A percentile compares a stretch with the other conserved stretches of the same genome.
Evolutionary conservation across 2,329 filamentous ascomycete genomes (phyloP).

Genomic region (Dothistroma septosporum): DNA sequence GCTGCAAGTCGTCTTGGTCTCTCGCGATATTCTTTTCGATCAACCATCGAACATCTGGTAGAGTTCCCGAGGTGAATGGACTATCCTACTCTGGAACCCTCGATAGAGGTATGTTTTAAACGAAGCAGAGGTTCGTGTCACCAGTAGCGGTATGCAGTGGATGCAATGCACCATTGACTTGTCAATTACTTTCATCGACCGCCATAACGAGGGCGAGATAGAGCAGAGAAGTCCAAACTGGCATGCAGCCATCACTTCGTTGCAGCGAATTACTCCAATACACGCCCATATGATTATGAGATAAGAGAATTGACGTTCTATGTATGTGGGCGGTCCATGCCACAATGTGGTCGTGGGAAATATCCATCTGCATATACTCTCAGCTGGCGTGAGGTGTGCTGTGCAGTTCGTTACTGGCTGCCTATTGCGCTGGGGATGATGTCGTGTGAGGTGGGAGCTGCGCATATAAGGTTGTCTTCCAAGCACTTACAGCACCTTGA

Average conservation of each 20-base stretch:
- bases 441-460: background rate
- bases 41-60: background rate
- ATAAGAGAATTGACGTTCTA: background rate
- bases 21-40: background rate
- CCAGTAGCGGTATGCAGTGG: background rate
- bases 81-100: background rate
- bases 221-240: no score
- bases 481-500: no score
- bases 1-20: background rate
- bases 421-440: background rate
- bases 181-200: no score
- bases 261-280: no score
- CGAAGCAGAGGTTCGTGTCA: background rate
- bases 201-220: no score
- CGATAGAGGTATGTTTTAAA: background rate
- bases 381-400: background rate
- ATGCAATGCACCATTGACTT: background rate
- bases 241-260: no score
- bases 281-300: no score
- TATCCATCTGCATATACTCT: background rate
- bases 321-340: background rate
- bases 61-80: background rate
- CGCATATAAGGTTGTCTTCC: background rate
- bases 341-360: background rate
- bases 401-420: background rate